phyloP scores from a whole-genome alignment of 1,139 yeast genomes.

The Suhomyces yuchorum region DNA sequence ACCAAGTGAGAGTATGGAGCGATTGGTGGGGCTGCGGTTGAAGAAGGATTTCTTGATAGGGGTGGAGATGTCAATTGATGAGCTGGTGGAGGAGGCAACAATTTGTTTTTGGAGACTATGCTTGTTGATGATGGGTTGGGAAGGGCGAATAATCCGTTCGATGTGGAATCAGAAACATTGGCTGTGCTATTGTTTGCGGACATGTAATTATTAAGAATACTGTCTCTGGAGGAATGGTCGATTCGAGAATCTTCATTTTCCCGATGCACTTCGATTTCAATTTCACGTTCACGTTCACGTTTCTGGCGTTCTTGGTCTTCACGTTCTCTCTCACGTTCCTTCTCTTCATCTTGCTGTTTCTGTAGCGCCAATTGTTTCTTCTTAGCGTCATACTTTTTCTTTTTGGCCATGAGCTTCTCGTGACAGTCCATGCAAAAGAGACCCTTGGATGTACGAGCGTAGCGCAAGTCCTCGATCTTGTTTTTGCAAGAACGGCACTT shows the following conservation, averaged over 20 bases:
- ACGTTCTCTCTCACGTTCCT: conserved; percentile 12
- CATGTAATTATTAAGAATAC: conserved; percentile 18
- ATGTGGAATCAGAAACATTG: conserved; percentile 6
- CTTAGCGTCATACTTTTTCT: conserved; percentile 53
- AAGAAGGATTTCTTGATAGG: conserved; percentile 5
- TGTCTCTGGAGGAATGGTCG: conserved; percentile 15
- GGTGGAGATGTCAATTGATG: conserved; percentile 5
- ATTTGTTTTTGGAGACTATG: conserved; percentile 29
- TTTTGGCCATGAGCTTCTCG: conserved; percentile 74
- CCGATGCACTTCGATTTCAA: background rate
- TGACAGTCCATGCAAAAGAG: conserved; percentile 93
- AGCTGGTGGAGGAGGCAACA: conserved; percentile 35
- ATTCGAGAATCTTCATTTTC: conserved; percentile 7
- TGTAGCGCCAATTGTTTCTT: conserved; percentile 36
- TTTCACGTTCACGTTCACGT: background rate
- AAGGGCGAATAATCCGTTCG: conserved; percentile 14
- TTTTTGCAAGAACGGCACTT: conserved; percentile 87
- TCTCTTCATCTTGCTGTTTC: conserved; percentile 23
- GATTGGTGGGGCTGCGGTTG: conserved; percentile 10
- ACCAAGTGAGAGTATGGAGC: conserved; percentile 13
- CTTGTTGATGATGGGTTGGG: conserved; percentile 22
- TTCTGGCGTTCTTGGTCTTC: conserved; percentile 9
- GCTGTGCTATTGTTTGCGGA: conserved; percentile 14
- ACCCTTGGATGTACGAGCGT: conserved; percentile 93
- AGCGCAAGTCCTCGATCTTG: conserved; percentile 84